A percentile compares a stretch with the other conserved stretches of the same genome.
Evolutionary conservation across 2,329 filamentous ascomycete genomes (phyloP).

Genomic region (Trichoderma afroharzianum): DNA sequence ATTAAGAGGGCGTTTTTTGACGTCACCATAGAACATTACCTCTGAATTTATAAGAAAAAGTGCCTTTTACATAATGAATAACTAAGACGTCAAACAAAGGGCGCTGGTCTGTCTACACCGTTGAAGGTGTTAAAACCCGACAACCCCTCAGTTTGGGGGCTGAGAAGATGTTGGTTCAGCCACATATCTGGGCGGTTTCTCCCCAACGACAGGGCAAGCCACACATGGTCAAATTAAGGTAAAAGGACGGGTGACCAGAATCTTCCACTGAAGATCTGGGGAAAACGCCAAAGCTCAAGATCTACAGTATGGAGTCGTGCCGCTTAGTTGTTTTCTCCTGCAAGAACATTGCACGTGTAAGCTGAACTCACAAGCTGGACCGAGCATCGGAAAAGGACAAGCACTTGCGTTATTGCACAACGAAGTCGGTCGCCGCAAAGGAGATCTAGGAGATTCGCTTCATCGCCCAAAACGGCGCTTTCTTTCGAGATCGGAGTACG

Average conservation of each 20-base stretch:
- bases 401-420: neutral
- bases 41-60: neutral
- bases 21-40: neutral
- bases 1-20: neutral
- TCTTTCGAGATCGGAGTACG: conserved; percentile 7
- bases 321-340: neutral
- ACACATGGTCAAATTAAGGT: conserved; percentile 3
- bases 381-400: neutral
- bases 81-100: neutral
- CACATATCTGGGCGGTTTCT: neutral
- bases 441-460: neutral
- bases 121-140: neutral
- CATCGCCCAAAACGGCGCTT: neutral
- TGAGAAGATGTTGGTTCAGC: neutral
- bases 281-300: neutral
- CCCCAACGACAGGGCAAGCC: neutral
- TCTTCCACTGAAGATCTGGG: conserved; percentile 4
- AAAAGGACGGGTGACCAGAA: neutral
- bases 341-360: neutral
- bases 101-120: neutral
- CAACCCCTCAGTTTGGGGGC: neutral
- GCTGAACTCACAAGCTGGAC: neutral
- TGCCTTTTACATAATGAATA: neutral
- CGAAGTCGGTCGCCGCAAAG: neutral
- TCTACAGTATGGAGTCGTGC: neutral